phyloP scores from a whole-genome alignment of 1,139 yeast genomes.

The Zygoascus meyerae region DNA sequence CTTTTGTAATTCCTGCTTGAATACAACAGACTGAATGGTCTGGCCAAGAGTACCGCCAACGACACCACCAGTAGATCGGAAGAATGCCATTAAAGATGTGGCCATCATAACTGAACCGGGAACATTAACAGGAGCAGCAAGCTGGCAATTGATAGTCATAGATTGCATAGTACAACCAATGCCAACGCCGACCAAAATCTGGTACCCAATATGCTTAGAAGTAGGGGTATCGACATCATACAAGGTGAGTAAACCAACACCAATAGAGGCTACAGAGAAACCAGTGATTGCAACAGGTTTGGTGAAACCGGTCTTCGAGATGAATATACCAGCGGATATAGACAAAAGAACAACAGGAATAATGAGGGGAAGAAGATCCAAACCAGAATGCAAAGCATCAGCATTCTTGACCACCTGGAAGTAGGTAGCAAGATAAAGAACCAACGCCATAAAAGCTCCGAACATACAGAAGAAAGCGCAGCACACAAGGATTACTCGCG shows the following conservation, averaged over 20 bases:
- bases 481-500: constrained; percentile 39
- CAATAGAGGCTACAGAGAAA: constrained; percentile 42
- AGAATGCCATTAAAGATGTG: constrained; percentile 45
- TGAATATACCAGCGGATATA: constrained; percentile 42
- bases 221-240: constrained; percentile 38
- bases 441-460: constrained; percentile 42
- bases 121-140: constrained; percentile 44
- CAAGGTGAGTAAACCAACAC: constrained; percentile 46
- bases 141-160: constrained; percentile 44
- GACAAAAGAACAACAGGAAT: constrained; percentile 48
- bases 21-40: constrained; percentile 38
- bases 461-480: constrained; percentile 38
- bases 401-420: constrained; percentile 50
- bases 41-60: constrained; percentile 46
- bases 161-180: constrained; percentile 52
- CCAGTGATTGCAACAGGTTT: constrained; percentile 45
- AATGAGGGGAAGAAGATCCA: constrained; percentile 50
- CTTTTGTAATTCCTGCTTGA: constrained; percentile 13
- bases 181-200: constrained; percentile 49
- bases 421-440: constrained; percentile 47
- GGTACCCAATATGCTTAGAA: constrained; percentile 45
- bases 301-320: constrained; percentile 43
- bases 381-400: constrained; percentile 52
- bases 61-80: constrained; percentile 46
- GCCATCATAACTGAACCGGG: constrained; percentile 47